These are phyloP conservation scores for Trichophyton benhamiae DNA, from an alignment of 2,329 filamentous ascomycete species.

Conservation along the genomic window DNA sequence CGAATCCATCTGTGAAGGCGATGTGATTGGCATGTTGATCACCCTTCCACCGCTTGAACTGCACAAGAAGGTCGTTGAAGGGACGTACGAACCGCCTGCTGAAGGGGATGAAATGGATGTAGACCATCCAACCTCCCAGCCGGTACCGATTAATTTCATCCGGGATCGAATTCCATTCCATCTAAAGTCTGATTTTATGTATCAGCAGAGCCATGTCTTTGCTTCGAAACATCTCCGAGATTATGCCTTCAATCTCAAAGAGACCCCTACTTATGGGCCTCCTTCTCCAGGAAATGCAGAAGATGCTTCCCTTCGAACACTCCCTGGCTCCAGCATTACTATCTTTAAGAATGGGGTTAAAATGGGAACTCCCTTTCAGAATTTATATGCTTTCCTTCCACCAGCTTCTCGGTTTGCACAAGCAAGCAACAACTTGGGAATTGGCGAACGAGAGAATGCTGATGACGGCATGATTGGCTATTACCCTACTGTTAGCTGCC, in stretches of 20 bases:
- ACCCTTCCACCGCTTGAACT: conserved; percentile 72
- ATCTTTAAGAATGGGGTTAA: conserved; percentile 85
- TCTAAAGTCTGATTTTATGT: conserved; percentile 87
- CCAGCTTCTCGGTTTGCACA: conserved; percentile 55
- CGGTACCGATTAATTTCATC: conserved; percentile 66
- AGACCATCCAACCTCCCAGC: conserved; percentile 18
- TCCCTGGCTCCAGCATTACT: conserved; percentile 75
- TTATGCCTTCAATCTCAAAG: conserved; percentile 35
- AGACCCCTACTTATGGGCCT: conserved; percentile 34
- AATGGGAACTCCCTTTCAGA: conserved; percentile 77
- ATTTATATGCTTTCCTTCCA: conserved; percentile 80
- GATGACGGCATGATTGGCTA: conserved; percentile 95
- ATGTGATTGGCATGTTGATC: conserved; percentile 89
- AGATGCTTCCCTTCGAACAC: conserved; percentile 66
- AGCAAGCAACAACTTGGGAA: conserved; percentile 31
- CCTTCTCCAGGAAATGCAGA: conserved; percentile 50
- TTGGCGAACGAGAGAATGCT: conserved; percentile 70
- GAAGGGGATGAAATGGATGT: conserved; percentile 38
- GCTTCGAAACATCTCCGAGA: conserved; percentile 80
- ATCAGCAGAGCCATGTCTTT: conserved; percentile 55
- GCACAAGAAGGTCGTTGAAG: conserved; percentile 78
- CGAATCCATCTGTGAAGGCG: conserved; percentile 72
- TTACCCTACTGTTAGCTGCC: conserved; percentile 85
- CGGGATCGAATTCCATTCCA: conserved; percentile 90
- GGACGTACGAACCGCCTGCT: conserved; percentile 74